Evolutionary conservation across 1,139 yeast genomes (phyloP).

Genomic region (Candida sp.): DNA sequence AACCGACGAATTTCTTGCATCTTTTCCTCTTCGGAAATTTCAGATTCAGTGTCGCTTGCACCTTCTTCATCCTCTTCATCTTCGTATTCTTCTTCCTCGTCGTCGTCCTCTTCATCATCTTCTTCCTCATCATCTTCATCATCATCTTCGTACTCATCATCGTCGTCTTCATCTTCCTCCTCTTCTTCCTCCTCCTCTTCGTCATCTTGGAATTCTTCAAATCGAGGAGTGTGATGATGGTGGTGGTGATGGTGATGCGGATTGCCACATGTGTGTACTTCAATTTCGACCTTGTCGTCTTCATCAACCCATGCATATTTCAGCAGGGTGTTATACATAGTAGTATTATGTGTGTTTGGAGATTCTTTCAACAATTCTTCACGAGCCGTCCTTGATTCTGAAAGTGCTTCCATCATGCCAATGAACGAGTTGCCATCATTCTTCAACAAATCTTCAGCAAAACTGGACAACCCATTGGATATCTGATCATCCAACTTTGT

Average conservation of each 20-base stretch:
- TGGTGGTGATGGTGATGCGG: constrained; percentile 11
- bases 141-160: constrained; percentile 25
- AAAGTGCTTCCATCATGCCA: constrained; percentile 77
- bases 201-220: constrained; percentile 21
- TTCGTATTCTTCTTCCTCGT: constrained; percentile 35
- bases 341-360: not conserved
- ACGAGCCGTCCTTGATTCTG: constrained; percentile 58
- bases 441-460: constrained; percentile 78
- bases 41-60: constrained; percentile 42
- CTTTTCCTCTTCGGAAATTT: constrained; percentile 65
- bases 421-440: constrained; percentile 79
- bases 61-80: constrained; percentile 34
- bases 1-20: constrained; percentile 78
- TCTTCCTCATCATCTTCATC: constrained; percentile 29
- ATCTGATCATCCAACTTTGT: constrained; percentile 21
- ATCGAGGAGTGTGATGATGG: constrained; percentile 5
- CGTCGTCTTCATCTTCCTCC: constrained; percentile 22
- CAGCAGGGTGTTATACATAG: constrained; percentile 1
- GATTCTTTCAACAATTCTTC: constrained; percentile 38
- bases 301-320: constrained; percentile 27
- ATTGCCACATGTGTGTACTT: constrained; percentile 5
- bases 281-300: constrained; percentile 19
- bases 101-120: constrained; percentile 30
- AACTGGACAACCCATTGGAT: constrained; percentile 51
- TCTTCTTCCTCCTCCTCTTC: constrained; percentile 13